Base-by-base conservation (phyloP, 768 basidiomycete genomes). In the Kwoniella newhampshirensis region DNA sequence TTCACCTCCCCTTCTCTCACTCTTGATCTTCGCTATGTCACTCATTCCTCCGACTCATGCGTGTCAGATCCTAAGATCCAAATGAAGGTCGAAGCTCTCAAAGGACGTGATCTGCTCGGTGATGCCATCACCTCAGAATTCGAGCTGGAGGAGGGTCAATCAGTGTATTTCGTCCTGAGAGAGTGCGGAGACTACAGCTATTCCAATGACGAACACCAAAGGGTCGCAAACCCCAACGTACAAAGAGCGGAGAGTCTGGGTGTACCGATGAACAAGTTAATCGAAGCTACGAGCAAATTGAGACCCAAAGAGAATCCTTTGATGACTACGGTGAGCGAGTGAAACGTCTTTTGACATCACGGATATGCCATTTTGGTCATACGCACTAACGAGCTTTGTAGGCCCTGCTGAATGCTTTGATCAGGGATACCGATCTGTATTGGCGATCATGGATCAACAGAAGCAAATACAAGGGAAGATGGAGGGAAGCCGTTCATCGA, bases 401-500 rank as follows among this genome's bases (percentile, higher is more conserved):
- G 56, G 48, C 61, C 6, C 58, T 76, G 3, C 37, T 76, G 27
- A 54, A 62, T 12, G 18, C 46, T 21, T 23, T 73, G 30, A 54
- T 51, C 12, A 78, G 81, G 83, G 82, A 84, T 4, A 96, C 93
- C 3, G 85, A 85, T 60, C 76, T 77, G 23, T 96, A 88, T 74
- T 97, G 92, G 92, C 85, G 85, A 60, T 78, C 83, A 20, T 97
- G 93, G 93, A 86, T 96, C 65, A 81, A 84, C n/a, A 82, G 84
- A 63, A 90, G 88, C 30, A 91, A 87, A 0, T 99, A 99, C 76
- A 82, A 82, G 13, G 96, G 94, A 0, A 84, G 90, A 15, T 99
- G 96, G 96, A 87, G 93, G 66, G 96, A 99, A 75, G 86, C 88
- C 1, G 92, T 98, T 4, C 85, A 91, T 69, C 84, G 93, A 21